Evolutionary conservation across 225 moss, liverwort and hornwort genomes (phyloP).

Genomic region (Anthoceros angustus): DNA sequence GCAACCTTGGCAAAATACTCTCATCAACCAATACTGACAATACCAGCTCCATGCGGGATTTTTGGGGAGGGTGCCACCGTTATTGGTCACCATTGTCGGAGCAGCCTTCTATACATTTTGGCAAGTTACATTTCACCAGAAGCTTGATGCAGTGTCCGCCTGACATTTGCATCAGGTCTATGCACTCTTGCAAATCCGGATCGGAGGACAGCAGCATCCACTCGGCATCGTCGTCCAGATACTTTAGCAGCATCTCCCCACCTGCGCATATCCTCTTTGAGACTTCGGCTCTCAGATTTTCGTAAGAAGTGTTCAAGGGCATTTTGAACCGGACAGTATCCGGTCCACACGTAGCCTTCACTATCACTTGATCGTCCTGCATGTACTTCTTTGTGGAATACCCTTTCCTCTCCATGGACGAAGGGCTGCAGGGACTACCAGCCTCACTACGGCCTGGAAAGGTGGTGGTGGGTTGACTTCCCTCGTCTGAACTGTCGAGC

Average conservation of each 20-base stretch:
- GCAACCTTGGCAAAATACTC: too few relatives aligned
- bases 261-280: conserved; percentile 41
- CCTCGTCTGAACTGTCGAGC: background rate
- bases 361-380: conserved; percentile 19
- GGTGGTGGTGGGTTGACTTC: background rate
- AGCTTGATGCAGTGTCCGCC: conserved; percentile 61
- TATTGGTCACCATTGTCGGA: background rate
- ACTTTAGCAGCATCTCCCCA: conserved; percentile 49
- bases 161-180: conserved; percentile 48
- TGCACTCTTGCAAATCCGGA: conserved; percentile 67
- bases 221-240: conserved; percentile 83
- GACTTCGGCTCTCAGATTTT: conserved; percentile 59
- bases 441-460: conserved; percentile 37
- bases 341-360: conserved; percentile 57
- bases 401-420: conserved; percentile 33
- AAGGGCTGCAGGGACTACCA: conserved; percentile 74
- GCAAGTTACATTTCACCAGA: conserved; percentile 21
- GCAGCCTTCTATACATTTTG: background rate
- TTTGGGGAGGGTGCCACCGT: background rate
- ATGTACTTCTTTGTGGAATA: conserved; percentile 25
- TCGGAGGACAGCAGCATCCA: conserved; percentile 86
- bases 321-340: conserved; percentile 89
- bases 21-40: too few relatives aligned
- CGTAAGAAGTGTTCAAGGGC: conserved; percentile 25
- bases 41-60: too few relatives aligned